Conservation (phyloP, 306 rosid genomes). For the Corylus heterophylla region DNA sequence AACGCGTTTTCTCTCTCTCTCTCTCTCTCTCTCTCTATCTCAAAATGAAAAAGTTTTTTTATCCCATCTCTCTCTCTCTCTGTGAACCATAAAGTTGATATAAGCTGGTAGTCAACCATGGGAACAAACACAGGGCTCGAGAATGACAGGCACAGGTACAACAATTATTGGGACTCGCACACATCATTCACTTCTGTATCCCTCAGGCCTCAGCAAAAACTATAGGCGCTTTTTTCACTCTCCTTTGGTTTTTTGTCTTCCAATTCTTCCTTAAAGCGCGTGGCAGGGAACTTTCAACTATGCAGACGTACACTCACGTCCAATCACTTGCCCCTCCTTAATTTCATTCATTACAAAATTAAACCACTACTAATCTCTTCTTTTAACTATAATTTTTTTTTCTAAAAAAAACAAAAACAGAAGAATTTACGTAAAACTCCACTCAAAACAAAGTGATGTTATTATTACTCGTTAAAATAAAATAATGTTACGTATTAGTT, state of each 20-base stretch:
- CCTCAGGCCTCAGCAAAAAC: not conserved
- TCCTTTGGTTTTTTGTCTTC: not conserved
- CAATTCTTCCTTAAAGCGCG: conserved; percentile 16
- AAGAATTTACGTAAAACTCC: no score
- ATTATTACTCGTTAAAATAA: no score
- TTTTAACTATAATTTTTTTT: no score
- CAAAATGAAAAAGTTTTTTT: not conserved
- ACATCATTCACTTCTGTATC: not conserved
- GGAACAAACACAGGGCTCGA: conserved; percentile 89
- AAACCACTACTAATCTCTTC: no score
- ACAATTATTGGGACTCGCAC: conserved; percentile 60
- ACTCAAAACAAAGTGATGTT: no score
- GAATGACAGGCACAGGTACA: conserved; percentile 39
- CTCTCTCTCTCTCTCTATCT: conserved; percentile 1
- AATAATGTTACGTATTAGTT: no score
- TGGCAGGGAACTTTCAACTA: not conserved
- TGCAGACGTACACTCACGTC: not conserved
- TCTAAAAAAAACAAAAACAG: no score
- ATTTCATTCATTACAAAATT: not conserved
- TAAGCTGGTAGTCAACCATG: conserved; percentile 58
- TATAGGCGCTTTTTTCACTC: not conserved
- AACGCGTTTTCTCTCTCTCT: conserved; percentile 23
- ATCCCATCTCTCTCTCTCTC: not conserved
- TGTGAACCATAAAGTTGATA: conserved; percentile 7
- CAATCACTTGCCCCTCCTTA: not conserved